These are phyloP conservation scores for Saccharum hybrid DNA, from an alignment of 202 grass and related monocot species.

Conservation along the genomic window DNA sequence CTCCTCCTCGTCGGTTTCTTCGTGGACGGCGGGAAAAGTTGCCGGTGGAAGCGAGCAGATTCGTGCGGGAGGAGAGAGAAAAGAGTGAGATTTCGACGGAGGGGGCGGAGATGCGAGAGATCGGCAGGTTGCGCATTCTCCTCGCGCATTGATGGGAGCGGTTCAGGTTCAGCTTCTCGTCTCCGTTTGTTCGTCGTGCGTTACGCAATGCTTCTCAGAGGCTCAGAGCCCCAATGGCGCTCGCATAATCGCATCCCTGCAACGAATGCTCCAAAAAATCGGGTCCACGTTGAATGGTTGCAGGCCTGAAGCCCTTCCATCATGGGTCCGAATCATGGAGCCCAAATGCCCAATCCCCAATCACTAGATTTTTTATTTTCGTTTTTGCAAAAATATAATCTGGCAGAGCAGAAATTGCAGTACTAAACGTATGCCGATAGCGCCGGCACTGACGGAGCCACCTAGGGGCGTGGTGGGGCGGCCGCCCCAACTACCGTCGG, in stretches of 20 bases:
- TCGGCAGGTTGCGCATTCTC: slow-evolving; percentile 46
- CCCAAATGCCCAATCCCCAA: background rate
- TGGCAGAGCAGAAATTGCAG: too few relatives aligned
- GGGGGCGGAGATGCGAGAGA: background rate
- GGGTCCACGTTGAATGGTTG: background rate
- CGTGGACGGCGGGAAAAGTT: background rate
- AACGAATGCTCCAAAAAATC: background rate
- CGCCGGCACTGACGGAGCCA: too few relatives aligned
- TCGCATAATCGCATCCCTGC: too few relatives aligned
- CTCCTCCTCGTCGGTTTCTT: background rate
- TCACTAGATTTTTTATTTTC: too few relatives aligned
- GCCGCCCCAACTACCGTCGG: too few relatives aligned
- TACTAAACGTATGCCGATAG: too few relatives aligned
- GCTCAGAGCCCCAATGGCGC: too few relatives aligned
- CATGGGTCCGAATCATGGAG: background rate
- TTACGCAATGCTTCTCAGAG: background rate
- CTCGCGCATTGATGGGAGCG: slow-evolving; percentile 41
- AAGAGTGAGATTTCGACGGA: background rate
- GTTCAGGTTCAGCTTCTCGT: slow-evolving; percentile 35
- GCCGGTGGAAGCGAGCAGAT: background rate
- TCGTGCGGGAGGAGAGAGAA: background rate
- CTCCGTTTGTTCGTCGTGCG: slow-evolving; percentile 9
- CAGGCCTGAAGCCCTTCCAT: background rate
- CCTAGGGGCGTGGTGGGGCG: too few relatives aligned
- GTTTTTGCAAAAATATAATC: too few relatives aligned